These are phyloP conservation scores for Termitomyces sp. DNA, from an alignment of 768 basidiomycete species.

Conservation along the genomic window DNA sequence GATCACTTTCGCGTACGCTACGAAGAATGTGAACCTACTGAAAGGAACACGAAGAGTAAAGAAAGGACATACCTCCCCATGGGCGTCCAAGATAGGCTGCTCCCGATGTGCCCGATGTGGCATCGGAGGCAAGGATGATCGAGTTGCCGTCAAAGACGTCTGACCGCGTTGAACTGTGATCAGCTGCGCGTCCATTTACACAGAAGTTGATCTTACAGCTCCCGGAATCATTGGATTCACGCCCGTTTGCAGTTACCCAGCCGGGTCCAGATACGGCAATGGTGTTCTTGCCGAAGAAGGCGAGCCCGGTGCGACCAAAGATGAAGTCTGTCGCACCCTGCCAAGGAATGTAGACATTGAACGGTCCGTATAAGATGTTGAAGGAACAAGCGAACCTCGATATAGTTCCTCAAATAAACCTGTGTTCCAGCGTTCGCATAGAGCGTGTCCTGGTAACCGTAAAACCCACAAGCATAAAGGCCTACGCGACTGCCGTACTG, in stretches of 20 bases:
- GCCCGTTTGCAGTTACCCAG: conserved; percentile 47
- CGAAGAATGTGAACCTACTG: not conserved
- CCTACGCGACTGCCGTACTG: conserved; percentile 45
- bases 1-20: conserved; percentile 45
- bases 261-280: conserved; percentile 42
- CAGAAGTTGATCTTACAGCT: conserved; percentile 35
- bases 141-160: conserved; percentile 45
- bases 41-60: not conserved
- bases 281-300: conserved; percentile 48
- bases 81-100: conserved; percentile 41
- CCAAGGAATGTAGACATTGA: not conserved
- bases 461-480: conserved; percentile 42
- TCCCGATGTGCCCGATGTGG: conserved; percentile 3
- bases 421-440: conserved; percentile 45
- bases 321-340: conserved; percentile 51
- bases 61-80: conserved; percentile 32
- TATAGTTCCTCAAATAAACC: conserved; percentile 43
- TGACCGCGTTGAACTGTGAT: conserved; percentile 1
- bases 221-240: conserved; percentile 39
- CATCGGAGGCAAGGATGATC: conserved; percentile 31
- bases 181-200: not conserved
- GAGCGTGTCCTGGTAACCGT: conserved; percentile 47
- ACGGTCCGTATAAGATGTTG: not conserved
- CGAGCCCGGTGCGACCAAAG: conserved; percentile 40
- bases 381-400: conserved; percentile 32